phyloP scores from a whole-genome alignment of 2,329 filamentous ascomycete species.

The Magnaporthiopsis rhizophila region DNA sequence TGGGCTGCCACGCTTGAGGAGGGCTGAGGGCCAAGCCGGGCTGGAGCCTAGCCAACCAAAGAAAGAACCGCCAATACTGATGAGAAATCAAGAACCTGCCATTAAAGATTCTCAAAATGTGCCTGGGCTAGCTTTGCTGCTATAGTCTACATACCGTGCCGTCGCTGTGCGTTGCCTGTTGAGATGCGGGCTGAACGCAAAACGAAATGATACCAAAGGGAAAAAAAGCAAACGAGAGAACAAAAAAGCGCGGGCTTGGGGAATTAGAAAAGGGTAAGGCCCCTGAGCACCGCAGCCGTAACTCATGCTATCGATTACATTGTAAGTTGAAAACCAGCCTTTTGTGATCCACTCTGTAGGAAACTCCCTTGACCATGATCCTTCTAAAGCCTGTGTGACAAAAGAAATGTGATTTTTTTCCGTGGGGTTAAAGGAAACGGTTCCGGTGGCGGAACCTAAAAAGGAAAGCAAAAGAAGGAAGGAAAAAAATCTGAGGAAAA shows the following conservation, averaged over 20 bases:
- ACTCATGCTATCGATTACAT: slow-evolving; percentile 2
- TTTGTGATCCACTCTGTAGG: slow-evolving; percentile 2
- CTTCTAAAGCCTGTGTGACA: background rate
- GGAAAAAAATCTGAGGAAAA: background rate
- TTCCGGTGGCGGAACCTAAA: background rate
- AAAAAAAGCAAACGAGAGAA: background rate
- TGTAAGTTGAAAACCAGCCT: background rate
- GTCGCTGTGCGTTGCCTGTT: background rate
- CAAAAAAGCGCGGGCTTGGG: background rate
- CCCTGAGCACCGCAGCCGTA: background rate
- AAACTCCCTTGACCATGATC: background rate
- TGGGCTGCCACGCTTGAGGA: too few relatives aligned
- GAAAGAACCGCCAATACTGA: background rate
- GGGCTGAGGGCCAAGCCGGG: background rate
- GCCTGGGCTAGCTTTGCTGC: background rate
- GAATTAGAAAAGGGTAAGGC: background rate
- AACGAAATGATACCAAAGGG: background rate
- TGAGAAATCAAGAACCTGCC: background rate
- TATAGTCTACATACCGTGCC: background rate
- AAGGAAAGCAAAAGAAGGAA: too few relatives aligned
- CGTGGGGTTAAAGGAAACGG: background rate
- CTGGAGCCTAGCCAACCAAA: background rate
- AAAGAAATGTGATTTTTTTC: background rate
- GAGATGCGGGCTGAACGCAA: background rate
- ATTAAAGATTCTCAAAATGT: background rate